Base-by-base conservation (phyloP, 441 rosid genomes). In the Viola pubescens region DNA sequence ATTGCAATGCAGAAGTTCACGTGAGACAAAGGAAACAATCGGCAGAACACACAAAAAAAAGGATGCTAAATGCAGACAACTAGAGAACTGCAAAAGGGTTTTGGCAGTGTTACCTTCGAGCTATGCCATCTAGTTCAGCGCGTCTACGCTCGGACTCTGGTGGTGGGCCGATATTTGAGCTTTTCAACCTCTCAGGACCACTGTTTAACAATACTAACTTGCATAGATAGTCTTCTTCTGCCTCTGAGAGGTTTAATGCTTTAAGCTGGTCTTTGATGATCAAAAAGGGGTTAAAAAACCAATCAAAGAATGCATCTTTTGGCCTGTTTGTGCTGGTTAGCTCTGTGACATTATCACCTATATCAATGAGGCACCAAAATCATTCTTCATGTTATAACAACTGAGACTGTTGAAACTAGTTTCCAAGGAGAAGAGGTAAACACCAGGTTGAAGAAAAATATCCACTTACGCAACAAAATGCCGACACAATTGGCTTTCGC, bases 241-340 rank as follows among this genome's bases (percentile, higher is more conserved):
- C 87, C 52, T 75, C 83, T 0, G 81, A 68, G 26, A 94, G 73
- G n/a, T 81, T 78, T 54, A 77, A 78, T 3, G 96, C 97, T 74
- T 77, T 76, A 37, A 94, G 81, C 79, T 94, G 98, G 5, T 94
- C 97, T 72, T 86, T 94, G 59, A 94, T 75, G 67, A 90, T 71
- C 73, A 94, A 56, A 56, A 94, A 76, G 4, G 98, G 98, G 54
- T 86, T 79, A 49, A 94, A 70, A 74, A 94, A 90, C 97, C 96
- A 94, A 43, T 90, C 95, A 48, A 78, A 94, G 68, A 84, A 76
- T 13, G 73, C 58, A 47, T 88, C 97, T 78, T 79, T 86, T 1
- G 96, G 98, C 14, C 86, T 80, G 75, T 83, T 90, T 37, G 74
- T 65, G 59, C 73, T 69, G 0, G 90, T 86, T 80, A 94, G 72